Conservation (phyloP, 345 rosid genomes). For the Rhodamnia argentea region DNA sequence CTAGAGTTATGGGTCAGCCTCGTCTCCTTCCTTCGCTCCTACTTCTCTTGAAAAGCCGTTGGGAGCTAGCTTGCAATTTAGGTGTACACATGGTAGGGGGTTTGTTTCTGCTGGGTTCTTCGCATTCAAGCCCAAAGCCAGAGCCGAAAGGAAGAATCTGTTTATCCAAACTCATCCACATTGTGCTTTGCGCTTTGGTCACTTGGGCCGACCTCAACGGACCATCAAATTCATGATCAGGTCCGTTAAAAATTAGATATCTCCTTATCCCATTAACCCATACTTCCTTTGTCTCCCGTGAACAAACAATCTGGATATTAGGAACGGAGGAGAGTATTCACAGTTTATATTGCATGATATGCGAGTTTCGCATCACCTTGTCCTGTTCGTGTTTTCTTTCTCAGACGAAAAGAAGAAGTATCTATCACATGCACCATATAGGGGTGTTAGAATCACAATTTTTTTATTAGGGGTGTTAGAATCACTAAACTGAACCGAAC, state of each 20-base stretch:
- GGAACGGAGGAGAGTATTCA: not conserved
- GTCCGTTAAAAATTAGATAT: not conserved
- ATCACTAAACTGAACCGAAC: too few species aligned
- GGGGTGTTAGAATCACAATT: too few species aligned
- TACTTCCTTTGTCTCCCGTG: not conserved
- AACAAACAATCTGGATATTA: not conserved
- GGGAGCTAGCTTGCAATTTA: too few species aligned
- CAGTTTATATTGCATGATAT: not conserved
- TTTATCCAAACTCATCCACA: not conserved
- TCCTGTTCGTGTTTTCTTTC: not conserved
- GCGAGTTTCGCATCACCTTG: not conserved
- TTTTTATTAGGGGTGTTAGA: too few species aligned
- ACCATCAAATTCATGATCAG: accelerated
- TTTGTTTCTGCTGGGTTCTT: not conserved
- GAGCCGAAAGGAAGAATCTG: not conserved
- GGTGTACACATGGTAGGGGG: too few species aligned
- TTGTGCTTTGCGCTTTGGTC: not conserved
- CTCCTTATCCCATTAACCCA: not conserved
- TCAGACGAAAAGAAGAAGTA: not conserved
- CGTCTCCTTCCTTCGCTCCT: not conserved
- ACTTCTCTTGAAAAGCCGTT: not conserved
- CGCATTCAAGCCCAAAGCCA: not conserved
- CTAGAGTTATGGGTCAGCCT: not conserved
- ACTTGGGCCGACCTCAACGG: accelerated
- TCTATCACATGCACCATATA: not conserved